Evolutionary conservation across 163 green algal genomes (phyloP).

Genomic region (Trebouxiophyceae sp.): DNA sequence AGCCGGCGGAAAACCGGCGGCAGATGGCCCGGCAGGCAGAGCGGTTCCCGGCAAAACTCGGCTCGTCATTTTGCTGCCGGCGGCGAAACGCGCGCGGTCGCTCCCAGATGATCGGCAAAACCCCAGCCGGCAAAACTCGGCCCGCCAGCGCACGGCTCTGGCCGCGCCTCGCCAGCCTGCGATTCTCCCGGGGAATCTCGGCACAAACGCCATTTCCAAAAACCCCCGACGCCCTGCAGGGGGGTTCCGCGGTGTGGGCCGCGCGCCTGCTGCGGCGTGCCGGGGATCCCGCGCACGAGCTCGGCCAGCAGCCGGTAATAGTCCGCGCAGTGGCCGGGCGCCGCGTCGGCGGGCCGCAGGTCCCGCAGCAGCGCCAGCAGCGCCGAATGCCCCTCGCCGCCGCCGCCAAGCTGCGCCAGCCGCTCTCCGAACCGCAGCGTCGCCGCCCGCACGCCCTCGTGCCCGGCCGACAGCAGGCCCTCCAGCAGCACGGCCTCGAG

Average conservation of each 20-base stretch:
- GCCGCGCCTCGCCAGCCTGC: no score
- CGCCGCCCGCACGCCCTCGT: slow-evolving; percentile 17
- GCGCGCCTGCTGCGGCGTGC: background rate
- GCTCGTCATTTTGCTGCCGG: no score
- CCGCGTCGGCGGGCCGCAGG: slow-evolving; percentile 6
- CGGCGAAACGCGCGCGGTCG: no score
- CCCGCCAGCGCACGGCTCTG: background rate
- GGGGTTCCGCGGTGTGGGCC: background rate
- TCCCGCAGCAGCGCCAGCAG: slow-evolving; percentile 7
- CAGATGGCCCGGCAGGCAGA: no score
- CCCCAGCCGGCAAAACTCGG: background rate
- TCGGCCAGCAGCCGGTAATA: slow-evolving; percentile 9
- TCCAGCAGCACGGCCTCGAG: background rate
- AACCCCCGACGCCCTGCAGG: no score
- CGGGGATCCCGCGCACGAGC: background rate
- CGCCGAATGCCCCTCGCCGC: background rate
- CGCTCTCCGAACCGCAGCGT: slow-evolving; percentile 19
- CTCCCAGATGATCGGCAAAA: no score
- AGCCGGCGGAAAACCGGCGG: no score
- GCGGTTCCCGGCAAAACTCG: no score
- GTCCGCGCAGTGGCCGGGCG: slow-evolving; percentile 1
- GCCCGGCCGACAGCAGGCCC: slow-evolving; percentile 22
- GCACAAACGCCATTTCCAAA: no score
- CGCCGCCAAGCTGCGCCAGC: slow-evolving; percentile 1
- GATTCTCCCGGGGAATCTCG: no score